phyloP scores from a whole-genome alignment of 2,329 filamentous ascomycete species.

The Phyllosticta citribraziliensis region DNA sequence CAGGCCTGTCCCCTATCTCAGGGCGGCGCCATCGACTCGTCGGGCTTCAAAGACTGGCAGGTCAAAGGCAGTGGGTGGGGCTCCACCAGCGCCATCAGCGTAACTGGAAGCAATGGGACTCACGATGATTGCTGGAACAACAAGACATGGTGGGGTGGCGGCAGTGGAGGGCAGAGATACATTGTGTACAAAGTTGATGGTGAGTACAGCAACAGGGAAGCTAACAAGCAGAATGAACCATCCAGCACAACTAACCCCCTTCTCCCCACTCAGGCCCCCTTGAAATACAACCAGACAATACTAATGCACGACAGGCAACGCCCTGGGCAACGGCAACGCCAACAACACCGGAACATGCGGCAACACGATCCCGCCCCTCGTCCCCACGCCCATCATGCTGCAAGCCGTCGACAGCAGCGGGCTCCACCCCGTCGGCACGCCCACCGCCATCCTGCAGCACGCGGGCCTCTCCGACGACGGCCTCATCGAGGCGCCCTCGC shows the following conservation, averaged over 20 bases:
- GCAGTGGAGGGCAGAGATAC: constrained; percentile 28
- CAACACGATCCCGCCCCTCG: constrained; percentile 23
- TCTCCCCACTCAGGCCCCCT: too few species aligned
- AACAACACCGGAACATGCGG: neutral
- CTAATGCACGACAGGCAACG: neutral
- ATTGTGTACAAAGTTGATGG: constrained; percentile 59
- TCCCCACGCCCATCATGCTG: constrained; percentile 47
- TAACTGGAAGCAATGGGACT: constrained; percentile 28
- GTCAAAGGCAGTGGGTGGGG: constrained; percentile 7
- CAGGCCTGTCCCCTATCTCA: constrained; percentile 37
- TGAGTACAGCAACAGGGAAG: constrained; percentile 29
- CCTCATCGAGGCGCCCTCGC: constrained; percentile 51
- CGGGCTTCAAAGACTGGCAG: constrained; percentile 38
- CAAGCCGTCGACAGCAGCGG: constrained; percentile 45
- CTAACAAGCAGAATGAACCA: too few species aligned
- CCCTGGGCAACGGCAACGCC: constrained; percentile 3
- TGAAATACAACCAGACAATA: too few species aligned
- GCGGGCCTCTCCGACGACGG: constrained; percentile 34
- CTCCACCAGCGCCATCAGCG: neutral
- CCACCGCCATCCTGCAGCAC: constrained; percentile 40
- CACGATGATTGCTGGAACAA: constrained; percentile 30
- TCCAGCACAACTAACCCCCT: too few species aligned
- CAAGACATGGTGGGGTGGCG: constrained; percentile 1
- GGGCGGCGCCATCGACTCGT: constrained; percentile 55
- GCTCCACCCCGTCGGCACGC: constrained; percentile 40